Conservation (phyloP, 2,329 filamentous ascomycete genomes). For the Claviceps africana region DNA sequence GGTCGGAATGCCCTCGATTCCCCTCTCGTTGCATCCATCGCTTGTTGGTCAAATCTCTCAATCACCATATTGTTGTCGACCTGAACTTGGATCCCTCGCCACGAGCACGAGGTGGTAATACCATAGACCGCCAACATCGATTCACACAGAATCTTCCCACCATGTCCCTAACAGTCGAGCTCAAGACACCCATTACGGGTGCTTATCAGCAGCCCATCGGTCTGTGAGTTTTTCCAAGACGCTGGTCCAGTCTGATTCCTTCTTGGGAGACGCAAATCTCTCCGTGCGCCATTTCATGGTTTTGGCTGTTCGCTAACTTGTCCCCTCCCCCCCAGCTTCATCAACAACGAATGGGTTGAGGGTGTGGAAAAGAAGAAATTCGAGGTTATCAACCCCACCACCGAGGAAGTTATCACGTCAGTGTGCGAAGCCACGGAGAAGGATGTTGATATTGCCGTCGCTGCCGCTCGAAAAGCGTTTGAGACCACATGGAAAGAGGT, state of each 20-base stretch:
- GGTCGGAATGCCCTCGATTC: not conserved
- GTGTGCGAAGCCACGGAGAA: conserved; percentile 81
- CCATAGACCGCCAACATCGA: not conserved
- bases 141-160: conserved; percentile 7
- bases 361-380: conserved; percentile 78
- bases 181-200: conserved; percentile 55
- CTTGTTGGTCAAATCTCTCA: not conserved
- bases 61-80: not conserved
- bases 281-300: no score
- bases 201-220: conserved; percentile 45
- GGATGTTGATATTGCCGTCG: conserved; percentile 68
- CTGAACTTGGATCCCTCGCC: no score
- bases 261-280: not conserved
- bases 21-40: not conserved
- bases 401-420: conserved; percentile 70
- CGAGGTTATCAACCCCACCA: conserved; percentile 79
- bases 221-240: conserved; percentile 33
- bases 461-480: conserved; percentile 75
- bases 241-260: not conserved
- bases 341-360: conserved; percentile 80
- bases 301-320: not conserved
- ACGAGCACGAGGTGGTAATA: not conserved
- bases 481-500: conserved; percentile 55
- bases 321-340: conserved; percentile 43
- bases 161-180: conserved; percentile 40